These are phyloP conservation scores for Fusarium guadeloupense DNA, from an alignment of 2,329 filamentous ascomycete genomes.

Conservation along the genomic window DNA sequence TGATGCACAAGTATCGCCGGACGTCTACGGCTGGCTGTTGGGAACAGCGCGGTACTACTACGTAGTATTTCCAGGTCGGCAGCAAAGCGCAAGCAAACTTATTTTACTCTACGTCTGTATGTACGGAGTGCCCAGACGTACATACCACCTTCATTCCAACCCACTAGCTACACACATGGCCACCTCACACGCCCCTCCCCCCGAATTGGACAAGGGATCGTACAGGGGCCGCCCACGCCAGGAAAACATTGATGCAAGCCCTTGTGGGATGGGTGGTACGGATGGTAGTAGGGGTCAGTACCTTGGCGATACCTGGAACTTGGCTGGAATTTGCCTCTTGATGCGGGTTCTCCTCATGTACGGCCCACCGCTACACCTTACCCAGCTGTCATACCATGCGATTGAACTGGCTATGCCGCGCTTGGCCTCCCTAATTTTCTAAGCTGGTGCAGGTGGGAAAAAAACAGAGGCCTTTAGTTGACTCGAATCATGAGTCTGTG, in stretches of 20 bases:
- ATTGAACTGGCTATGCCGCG: slow-evolving; percentile 24
- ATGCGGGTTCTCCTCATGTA: slow-evolving; percentile 7
- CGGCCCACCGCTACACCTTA: slow-evolving; percentile 34
- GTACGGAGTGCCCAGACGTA: background rate
- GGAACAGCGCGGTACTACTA: too few species aligned
- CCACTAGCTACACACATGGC: background rate
- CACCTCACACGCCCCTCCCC: background rate
- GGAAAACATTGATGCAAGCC: background rate
- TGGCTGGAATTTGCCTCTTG: background rate
- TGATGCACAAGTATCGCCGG: background rate
- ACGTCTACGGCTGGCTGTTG: too few species aligned
- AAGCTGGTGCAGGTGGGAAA: slow-evolving; percentile 5
- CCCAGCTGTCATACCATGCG: slow-evolving; percentile 38
- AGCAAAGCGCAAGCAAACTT: background rate
- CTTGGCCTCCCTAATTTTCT: slow-evolving; percentile 34
- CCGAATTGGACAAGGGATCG: slow-evolving; percentile 1
- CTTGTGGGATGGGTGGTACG: background rate
- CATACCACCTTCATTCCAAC: slow-evolving; percentile 8
- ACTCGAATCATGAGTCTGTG: slow-evolving; percentile 22
- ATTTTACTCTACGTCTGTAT: too few species aligned
- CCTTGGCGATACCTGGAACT: background rate
- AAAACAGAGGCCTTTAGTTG: slow-evolving; percentile 23
- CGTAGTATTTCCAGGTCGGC: background rate
- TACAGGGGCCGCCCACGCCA: too few species aligned
- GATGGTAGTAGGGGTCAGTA: slow-evolving; percentile 1